Evolutionary conservation across 163 green algal species (phyloP), one percentile per base, ranked within the genome.

Genomic region (Prototheca cutis): DNA sequence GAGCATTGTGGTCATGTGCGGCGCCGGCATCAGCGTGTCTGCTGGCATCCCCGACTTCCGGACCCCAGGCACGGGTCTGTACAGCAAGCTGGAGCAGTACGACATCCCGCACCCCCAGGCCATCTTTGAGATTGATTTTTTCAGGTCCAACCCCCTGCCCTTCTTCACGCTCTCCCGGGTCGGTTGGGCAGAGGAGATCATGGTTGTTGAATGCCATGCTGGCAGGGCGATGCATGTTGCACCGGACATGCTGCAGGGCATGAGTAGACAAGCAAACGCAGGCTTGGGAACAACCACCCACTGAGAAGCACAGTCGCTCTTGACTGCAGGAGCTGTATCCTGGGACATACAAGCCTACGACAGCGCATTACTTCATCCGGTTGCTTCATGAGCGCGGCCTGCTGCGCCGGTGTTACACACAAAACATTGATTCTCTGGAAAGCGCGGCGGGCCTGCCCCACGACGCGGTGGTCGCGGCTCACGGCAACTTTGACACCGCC

Each of bases 41-140:
- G 72, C 80, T 57, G 84, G 87, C 21, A 91, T 95, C 53, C 86
- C 88, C 27, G 88, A 95, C 66, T 95, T 94, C 49, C 58, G 87
- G 2, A 78, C 59, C 0, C 83, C 84, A n/a, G 79, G 74, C 8
- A 81, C 77, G 28, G 84, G 83, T 3, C 61, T 90, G 48, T 91
- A 89, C 74, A 61, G 27, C 61, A 71, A 81, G n/a, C 71, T 94
- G 47, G 32, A 84, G 39, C 62, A 82, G 53, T 89, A 84, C 76
- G 63, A 81, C 10, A 68, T 94, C 54, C 73, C 78, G 0, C 56
- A 77, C 51, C 85, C 84, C 6, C 60, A 65, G 57, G 69, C 65
- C 8, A 58, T 73, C 4, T 79, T 75, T 63, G 66, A 79, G 62
- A 53, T 75, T 24, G 64, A 66, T 8, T 72, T 62, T 58, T 89